Evolutionary conservation across 2,329 filamentous ascomycete species (phyloP), one percentile per base, ranked within the genome.

Genomic region (Lasiodiplodia theobromae): DNA sequence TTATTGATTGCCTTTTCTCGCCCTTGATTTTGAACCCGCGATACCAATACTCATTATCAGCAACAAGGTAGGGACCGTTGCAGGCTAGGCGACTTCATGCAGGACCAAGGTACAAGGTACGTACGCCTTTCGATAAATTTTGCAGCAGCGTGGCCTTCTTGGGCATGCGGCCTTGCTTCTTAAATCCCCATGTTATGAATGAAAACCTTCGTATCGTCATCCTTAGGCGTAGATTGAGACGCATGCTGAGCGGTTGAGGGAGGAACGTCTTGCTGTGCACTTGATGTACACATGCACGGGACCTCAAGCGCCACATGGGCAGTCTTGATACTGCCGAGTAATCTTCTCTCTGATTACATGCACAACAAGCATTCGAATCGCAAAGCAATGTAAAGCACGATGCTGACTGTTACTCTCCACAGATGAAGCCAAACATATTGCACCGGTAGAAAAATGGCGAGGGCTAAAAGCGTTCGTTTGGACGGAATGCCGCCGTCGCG

Each of bases 131-230:
- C 25, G n/a, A 40, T 25, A 3, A 34, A 3, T 37, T 64, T 6
- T 10, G n/a, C 60, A 37, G 31, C 31, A 34, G 31, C 31, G 31
- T 7, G 31, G 31, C 31, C 31, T 34, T 34, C 31, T 34, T 31
- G 7, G 31, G 31, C 31, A 31, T 31, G 6, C 31, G 31, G 7
- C 7, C 31, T 31, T 31, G 31, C 31, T 31, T 8, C 6, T 44
- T 18, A 4, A 44, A 6, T 18, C 7, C 7, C 44, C 44, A 74
- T 76, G 76, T 73, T 76, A 91, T 95, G 93, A 96, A 96, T 95
- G 93, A 96, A 89, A 94, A 85, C 80, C 80, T 82, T 87, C 83
- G 86, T 94, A 94, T 94, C 91, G 92, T 96, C 93, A 96, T 97
- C 93, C 93, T 96, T 96, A 96, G 92, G 85, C 93, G 87, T 90